Evolutionary conservation across 2,329 filamentous ascomycete genomes (phyloP).

Genomic region (Nemania sp.): DNA sequence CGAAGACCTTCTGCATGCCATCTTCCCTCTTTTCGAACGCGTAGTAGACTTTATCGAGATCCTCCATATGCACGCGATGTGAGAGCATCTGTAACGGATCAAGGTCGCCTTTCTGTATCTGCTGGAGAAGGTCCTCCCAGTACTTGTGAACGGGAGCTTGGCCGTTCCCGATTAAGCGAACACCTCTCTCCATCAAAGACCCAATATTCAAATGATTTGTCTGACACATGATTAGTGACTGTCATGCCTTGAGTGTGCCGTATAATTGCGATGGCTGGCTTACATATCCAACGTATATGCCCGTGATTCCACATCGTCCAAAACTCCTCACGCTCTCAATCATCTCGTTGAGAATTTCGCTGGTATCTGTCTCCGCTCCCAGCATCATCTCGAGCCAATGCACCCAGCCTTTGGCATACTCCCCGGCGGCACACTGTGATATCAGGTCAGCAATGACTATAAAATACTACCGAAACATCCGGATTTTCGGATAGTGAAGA

Average conservation of each 20-base stretch:
- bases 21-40: constrained; percentile 66
- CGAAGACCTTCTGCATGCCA: constrained; percentile 79
- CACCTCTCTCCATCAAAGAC: constrained; percentile 82
- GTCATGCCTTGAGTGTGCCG: neutral
- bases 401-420: constrained; percentile 64
- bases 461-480: neutral
- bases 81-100: constrained; percentile 80
- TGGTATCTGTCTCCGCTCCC: constrained; percentile 82
- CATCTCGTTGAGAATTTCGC: constrained; percentile 80
- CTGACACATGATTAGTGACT: constrained; percentile 65
- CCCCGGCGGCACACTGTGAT: constrained; percentile 61
- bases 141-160: constrained; percentile 79
- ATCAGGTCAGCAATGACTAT: neutral
- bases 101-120: constrained; percentile 68
- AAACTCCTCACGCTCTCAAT: constrained; percentile 72
- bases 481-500: neutral
- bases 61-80: constrained; percentile 75
- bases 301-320: constrained; percentile 76
- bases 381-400: constrained; percentile 61
- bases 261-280: constrained; percentile 31
- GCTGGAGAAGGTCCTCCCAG: constrained; percentile 74
- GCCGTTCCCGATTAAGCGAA: constrained; percentile 71
- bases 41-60: constrained; percentile 68
- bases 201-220: constrained; percentile 85
- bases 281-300: constrained; percentile 65